Base-by-base conservation (phyloP, 768 basidiomycete species). In the Auricularia cornea region DNA sequence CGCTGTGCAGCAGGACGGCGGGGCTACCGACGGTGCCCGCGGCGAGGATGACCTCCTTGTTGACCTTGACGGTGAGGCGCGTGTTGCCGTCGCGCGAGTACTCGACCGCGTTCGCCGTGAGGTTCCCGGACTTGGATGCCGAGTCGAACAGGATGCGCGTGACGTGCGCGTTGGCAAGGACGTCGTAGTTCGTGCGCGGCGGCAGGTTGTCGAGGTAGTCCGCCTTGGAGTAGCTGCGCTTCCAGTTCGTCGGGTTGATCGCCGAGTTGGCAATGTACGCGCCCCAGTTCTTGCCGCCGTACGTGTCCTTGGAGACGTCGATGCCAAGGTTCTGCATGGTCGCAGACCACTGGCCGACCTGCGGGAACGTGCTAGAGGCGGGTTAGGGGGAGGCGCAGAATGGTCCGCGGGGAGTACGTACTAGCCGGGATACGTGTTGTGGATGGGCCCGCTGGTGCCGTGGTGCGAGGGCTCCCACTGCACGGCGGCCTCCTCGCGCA, bases 181-280 rank as follows among this genome's bases (percentile, higher is more conserved):
- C 81, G 68, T 84, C 81, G 44, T 89, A 79, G 69, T 89, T 89
- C 62, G 78, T 63, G 52, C 86, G 81, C 26, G 84, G 80, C 0
- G 86, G 83, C 1, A 87, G 77, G 3, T 83, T 78, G 71, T 88
- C 87, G 71, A 87, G 83, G 76, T 87, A 87, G 3, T 78, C 81
- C 1, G 84, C 80, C 63, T 83, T 79, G n/a, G 86, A 78, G 73
- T 87, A 87, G 1, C 83, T 84, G 56, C 87, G 80, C 14, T 84
- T 86, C 76, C 81, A 83, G 73, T 86, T 87, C 30, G 76, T 62
- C 1, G 83, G 82, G 73, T 88, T 88, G 70, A 90, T 84, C 6
- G 80, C 77, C 3, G 80, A 81, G 3, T 85, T 79, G 0, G 84
- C 78, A 68, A 88, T 77, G 69, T 82, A 83, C 4, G 77, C 74